phyloP scores from a whole-genome alignment of 768 basidiomycete genomes.

The Suillus brevipes region DNA sequence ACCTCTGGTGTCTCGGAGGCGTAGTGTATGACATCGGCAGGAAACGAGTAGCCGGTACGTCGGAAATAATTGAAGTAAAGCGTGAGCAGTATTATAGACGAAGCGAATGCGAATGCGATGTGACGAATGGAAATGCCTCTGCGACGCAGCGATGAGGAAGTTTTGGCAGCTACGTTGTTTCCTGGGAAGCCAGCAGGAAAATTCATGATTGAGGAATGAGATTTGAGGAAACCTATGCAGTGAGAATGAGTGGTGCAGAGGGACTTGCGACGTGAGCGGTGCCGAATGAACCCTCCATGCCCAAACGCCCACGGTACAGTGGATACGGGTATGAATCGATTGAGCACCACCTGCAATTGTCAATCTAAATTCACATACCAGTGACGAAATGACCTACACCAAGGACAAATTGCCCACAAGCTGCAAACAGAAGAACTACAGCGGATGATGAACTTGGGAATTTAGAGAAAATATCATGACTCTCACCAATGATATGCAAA shows the following conservation, averaged over 20 bases:
- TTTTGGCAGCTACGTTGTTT: neutral
- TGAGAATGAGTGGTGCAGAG: neutral
- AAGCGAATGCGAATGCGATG: slow-evolving; percentile 16
- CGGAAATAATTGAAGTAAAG: slow-evolving; percentile 17
- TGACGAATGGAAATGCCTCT: slow-evolving; percentile 25
- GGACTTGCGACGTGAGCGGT: neutral
- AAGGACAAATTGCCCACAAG: slow-evolving; percentile 62
- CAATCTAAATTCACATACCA: slow-evolving; percentile 3
- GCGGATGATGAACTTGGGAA: slow-evolving; percentile 12
- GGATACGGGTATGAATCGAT: neutral
- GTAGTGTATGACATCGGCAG: slow-evolving; percentile 23
- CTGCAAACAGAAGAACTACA: slow-evolving; percentile 74
- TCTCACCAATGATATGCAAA: slow-evolving; percentile 69
- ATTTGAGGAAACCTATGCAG: neutral
- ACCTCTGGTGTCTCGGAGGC: slow-evolving; percentile 31
- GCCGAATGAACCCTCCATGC: neutral
- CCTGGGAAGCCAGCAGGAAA: slow-evolving; percentile 7
- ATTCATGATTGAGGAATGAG: slow-evolving; percentile 10
- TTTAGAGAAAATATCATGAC: slow-evolving; percentile 13
- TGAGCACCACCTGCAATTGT: neutral
- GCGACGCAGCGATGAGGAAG: slow-evolving; percentile 12
- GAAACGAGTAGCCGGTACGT: neutral
- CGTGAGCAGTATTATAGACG: slow-evolving; percentile 19
- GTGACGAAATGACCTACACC: slow-evolving; percentile 43
- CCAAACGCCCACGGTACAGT: neutral